These are phyloP conservation scores for Aspergillus eucalypticola DNA, from an alignment of 2,329 filamentous ascomycete species.

Conservation along the genomic window DNA sequence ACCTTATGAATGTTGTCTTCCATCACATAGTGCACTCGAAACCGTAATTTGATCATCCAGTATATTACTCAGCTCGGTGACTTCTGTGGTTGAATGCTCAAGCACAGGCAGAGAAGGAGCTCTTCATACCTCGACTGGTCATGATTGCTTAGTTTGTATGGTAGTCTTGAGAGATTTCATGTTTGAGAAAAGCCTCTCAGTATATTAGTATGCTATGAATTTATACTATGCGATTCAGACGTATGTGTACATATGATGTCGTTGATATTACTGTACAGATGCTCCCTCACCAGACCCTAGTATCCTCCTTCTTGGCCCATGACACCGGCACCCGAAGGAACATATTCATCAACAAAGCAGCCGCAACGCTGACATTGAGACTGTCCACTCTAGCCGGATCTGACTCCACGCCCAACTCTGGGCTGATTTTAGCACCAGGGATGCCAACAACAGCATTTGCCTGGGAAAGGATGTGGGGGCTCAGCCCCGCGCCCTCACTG, in stretches of 20 bases:
- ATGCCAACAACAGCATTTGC: conserved; percentile 69
- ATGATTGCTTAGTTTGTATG: no score
- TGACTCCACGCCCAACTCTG: conserved; percentile 35
- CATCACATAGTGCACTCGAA: background rate
- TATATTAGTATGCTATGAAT: no score
- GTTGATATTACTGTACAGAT: background rate
- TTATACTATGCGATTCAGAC: background rate
- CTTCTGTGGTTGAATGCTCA: no score
- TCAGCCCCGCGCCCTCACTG: conserved; percentile 74
- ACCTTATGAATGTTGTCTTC: background rate
- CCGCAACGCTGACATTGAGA: conserved; percentile 88
- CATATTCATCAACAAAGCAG: conserved; percentile 64
- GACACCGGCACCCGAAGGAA: conserved; percentile 40
- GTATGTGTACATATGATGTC: background rate
- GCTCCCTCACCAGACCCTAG: background rate
- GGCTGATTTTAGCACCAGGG: conserved; percentile 50
- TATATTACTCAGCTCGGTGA: background rate
- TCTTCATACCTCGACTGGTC: no score
- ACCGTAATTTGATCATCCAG: no score
- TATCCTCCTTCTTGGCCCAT: conserved; percentile 22
- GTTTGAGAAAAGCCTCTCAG: no score
- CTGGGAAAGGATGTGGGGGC: conserved; percentile 62
- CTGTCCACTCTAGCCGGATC: conserved; percentile 70
- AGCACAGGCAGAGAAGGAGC: no score
- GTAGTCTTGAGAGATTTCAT: no score